Evolutionary conservation across 2,329 filamentous ascomycete genomes (phyloP).

Genomic region (Colletotrichum aenigma): DNA sequence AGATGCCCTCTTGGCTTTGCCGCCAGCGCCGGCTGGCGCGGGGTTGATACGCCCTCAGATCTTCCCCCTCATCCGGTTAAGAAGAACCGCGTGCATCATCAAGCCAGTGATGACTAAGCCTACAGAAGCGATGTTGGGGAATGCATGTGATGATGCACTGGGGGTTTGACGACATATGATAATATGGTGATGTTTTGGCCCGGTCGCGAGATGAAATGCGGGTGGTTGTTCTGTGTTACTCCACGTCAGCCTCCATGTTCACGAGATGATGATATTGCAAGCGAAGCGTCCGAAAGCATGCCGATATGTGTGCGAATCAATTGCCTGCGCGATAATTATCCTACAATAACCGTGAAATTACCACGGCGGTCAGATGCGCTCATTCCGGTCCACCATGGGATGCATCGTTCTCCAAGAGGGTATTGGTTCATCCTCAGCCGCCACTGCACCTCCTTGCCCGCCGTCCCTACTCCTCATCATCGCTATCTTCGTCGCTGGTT

Average conservation of each 20-base stretch:
- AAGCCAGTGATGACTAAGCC: slow-evolving; percentile 13
- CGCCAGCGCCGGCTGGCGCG: background rate
- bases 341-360: background rate
- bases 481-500: background rate
- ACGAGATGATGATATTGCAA: background rate
- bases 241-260: background rate
- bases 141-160: background rate
- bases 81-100: slow-evolving; percentile 5
- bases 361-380: background rate
- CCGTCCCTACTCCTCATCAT: background rate
- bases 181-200: background rate
- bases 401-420: background rate
- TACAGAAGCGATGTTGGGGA: background rate
- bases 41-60: slow-evolving; percentile 4
- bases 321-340: background rate
- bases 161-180: background rate
- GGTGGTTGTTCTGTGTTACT: background rate
- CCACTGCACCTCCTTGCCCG: background rate
- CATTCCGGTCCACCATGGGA: background rate
- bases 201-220: background rate
- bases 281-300: background rate
- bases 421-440: background rate
- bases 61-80: slow-evolving; percentile 4
- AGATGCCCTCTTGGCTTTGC: background rate
- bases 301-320: background rate